Conservation (phyloP, 2,329 filamentous ascomycete species). For the Aspergillus costaricaensis region DNA sequence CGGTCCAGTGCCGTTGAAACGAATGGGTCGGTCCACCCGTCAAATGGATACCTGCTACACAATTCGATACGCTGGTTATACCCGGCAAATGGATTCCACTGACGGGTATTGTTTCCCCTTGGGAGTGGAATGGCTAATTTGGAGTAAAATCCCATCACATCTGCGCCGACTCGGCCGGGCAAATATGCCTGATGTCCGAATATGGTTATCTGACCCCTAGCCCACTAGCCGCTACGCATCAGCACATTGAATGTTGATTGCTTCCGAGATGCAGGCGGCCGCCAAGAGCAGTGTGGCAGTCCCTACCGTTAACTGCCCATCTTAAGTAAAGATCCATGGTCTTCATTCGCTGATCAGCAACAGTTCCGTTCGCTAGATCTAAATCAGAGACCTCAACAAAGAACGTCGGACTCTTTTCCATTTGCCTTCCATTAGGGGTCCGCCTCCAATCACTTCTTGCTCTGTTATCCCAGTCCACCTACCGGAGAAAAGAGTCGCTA, state of each 20-base stretch:
- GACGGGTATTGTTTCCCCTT: background rate
- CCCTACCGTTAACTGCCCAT: background rate
- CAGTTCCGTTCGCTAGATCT: background rate
- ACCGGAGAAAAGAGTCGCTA: background rate
- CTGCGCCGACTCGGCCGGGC: background rate
- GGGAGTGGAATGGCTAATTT: background rate
- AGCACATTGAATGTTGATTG: too few relatives aligned
- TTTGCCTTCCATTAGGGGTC: background rate
- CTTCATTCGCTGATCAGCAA: background rate
- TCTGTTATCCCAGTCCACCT: background rate
- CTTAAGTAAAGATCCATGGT: background rate
- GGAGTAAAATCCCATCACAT: background rate
- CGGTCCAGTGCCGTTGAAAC: background rate
- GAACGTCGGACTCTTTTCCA: too few relatives aligned
- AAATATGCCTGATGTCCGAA: background rate
- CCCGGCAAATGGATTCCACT: background rate
- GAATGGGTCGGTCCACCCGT: background rate
- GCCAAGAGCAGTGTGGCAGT: background rate
- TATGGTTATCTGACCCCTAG: constrained; percentile 1
- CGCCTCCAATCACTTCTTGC: background rate
- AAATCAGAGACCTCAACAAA: background rate
- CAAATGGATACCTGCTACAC: background rate
- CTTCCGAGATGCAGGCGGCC: background rate
- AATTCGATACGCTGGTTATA: background rate
- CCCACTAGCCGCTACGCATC: too few relatives aligned